Base-by-base conservation (phyloP, 768 basidiomycete species). In the Boletus rufocinnamomeus region DNA sequence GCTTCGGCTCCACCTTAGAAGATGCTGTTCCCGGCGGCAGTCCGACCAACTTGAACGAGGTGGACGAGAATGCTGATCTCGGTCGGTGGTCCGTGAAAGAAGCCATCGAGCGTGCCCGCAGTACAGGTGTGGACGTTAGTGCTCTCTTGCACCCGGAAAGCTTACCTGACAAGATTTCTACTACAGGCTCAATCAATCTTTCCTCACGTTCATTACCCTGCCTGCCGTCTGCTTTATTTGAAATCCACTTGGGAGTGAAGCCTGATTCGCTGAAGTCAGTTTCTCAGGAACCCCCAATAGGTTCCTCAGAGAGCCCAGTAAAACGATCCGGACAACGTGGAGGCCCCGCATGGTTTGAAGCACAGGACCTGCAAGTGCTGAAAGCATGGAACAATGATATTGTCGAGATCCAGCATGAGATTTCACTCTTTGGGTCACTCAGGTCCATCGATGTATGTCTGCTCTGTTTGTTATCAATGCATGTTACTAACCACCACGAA, bases 301-400 rank as follows among this genome's bases (percentile, higher is more conserved):
- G 78, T 77, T 55, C 74, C 72, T 23, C 69, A 35, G 74, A 78
- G 4, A 61, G 68, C 10, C 62, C 72, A 16, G 71, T 69, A n/a
- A 77, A 75, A 56, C 76, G 77, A 44, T 71, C 76, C 10, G 77
- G 75, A 34, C 77, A 79, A 52, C 76, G 74, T 34, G 75, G 78
- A 49, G 63, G 66, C 23, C 84, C 88, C 14, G 79, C 88, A 1
- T 91, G 91, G 89, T 94, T 85, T 64, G 91, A 93, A 68, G 87
- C 87, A 2, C 87, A 89, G 67, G 91, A 94, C 72, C 74, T 94
- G 23, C 81, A 83, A 38, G 76, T 88, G 6, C 74, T 94, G 44
- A 93, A 91, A 68, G 85, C 85, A 17, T 88, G 87, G 83, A 88
- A 85, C 65, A 93, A 94, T 65, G 85, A 88, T 21, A 92, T 94